phyloP scores from a whole-genome alignment of 331 rosid genomes.

The Erythrophleum ivorense region DNA sequence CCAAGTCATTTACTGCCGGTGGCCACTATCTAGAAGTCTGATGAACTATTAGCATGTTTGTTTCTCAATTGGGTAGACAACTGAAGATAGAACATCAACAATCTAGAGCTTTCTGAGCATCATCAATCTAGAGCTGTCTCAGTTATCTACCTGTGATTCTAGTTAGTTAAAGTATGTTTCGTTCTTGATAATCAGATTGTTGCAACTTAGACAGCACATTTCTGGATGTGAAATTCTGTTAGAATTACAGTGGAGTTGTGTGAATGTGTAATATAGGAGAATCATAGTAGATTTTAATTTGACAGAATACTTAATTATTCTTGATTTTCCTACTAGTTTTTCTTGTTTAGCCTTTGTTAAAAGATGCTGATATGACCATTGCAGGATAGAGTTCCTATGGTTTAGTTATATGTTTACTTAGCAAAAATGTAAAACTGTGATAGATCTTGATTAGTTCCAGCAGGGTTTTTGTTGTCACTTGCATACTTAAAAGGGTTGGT shows the following conservation, averaged over 20 bases:
- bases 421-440: not conserved
- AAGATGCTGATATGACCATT: conserved; percentile 35
- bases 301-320: conserved; percentile 32
- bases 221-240: conserved; percentile 45
- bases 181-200: conserved; percentile 41
- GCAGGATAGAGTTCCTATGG: conserved; percentile 39
- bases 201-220: conserved; percentile 43
- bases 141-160: conserved; percentile 31
- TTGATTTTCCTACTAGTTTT: conserved; percentile 42
- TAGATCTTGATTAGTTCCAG: conserved; percentile 30
- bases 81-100: conserved; percentile 56
- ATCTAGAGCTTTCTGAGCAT: conserved; percentile 53
- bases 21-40: conserved; percentile 63
- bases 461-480: conserved; percentile 20
- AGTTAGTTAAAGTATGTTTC: conserved; percentile 46
- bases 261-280: conserved; percentile 53
- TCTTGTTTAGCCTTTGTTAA: conserved; percentile 37
- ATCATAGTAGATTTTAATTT: conserved; percentile 39
- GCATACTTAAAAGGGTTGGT: conserved; percentile 6
- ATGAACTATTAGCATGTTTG: conserved; percentile 54
- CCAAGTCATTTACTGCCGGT: conserved; percentile 55
- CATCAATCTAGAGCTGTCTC: conserved; percentile 51
- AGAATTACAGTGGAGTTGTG: conserved; percentile 43
- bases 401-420: conserved; percentile 43
- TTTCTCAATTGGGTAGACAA: conserved; percentile 47